Conservation (phyloP, 345 rosid genomes). For the Heritiera fomes region DNA sequence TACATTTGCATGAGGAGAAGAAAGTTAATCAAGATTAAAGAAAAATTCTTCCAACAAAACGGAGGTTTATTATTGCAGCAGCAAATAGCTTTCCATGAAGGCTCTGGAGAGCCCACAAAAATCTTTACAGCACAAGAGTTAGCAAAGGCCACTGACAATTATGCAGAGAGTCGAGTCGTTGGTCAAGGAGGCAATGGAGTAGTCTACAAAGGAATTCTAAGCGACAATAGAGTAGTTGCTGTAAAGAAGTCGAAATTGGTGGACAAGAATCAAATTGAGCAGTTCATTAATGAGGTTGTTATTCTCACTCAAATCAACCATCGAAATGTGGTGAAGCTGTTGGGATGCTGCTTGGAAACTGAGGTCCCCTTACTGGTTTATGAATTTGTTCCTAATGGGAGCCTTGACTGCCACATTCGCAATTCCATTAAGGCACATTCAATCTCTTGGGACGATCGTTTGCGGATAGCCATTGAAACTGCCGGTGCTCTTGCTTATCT, state of each 20-base stretch:
- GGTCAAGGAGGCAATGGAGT: neutral
- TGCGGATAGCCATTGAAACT: conserved; percentile 18
- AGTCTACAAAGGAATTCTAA: neutral
- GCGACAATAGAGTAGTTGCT: conserved; percentile 1
- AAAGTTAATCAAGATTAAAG: neutral
- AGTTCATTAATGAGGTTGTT: too few species aligned
- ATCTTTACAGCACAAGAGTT: neutral
- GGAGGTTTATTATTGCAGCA: neutral
- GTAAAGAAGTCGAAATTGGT: conserved; percentile 20
- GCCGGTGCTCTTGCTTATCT: conserved; percentile 24
- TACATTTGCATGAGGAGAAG: neutral
- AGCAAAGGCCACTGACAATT: neutral
- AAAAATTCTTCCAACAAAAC: neutral
- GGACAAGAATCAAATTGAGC: conserved; percentile 13
- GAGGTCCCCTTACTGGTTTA: too few species aligned
- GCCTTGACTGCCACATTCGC: conserved; percentile 9
- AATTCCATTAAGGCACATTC: conserved; percentile 23
- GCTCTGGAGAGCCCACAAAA: neutral
- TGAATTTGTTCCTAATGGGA: too few species aligned
- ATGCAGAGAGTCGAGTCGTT: neutral
- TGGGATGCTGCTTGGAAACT: too few species aligned
- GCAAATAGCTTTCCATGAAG: neutral
- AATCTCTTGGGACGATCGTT: conserved; percentile 25
- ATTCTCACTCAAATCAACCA: too few species aligned
- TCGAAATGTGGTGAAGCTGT: too few species aligned